Base-by-base conservation (phyloP, 768 basidiomycete species). In the Xerocomellus dryophilus region DNA sequence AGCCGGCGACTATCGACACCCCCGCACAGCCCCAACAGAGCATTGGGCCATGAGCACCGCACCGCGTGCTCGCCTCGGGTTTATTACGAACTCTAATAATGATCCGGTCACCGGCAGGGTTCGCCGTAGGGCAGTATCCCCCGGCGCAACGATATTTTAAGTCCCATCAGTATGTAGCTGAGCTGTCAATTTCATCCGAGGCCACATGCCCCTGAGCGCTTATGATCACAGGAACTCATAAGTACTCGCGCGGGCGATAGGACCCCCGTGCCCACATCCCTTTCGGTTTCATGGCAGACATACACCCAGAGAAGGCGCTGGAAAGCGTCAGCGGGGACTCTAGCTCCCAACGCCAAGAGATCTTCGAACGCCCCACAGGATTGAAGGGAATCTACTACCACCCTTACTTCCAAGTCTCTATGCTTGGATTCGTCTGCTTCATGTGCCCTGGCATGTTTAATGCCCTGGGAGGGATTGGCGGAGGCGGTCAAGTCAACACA, bases 401-500 rank as follows among this genome's bases (percentile, higher is more conserved):
- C 58, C 79, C 84, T 20, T 59, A 64, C 25, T 69, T 66, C 35
- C 67, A 69, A 41, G 73, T 86, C 50, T 44, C 45, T 25, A 76
- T 90, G 76, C 76, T 90, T 42, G 89, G 87, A 43, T 77, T 90
- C 44, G 82, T 89, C 44, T 69, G 69, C 57, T 83, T 84, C 66
- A 82, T 84, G 82, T 59, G 73, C 49, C 71, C 71, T 67, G 89
- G 89, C 50, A 78, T 90, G 51, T 92, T 90, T 72, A 92, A 92
- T 63, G 84, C 89, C 3, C 71, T 91, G 58, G 86, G 82, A 56
- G 88, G 91, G 21, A 76, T 94, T 50, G 91, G 91, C 5, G 89
- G 78, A 42, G 89, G 86, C 43, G 91, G 91, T 4, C 85, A 87
- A 70, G 66, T 89, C 39, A 83, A 88, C 61, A 64, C 81, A 12